phyloP scores from a whole-genome alignment of 768 basidiomycete species.

The Grammothele lineata region DNA sequence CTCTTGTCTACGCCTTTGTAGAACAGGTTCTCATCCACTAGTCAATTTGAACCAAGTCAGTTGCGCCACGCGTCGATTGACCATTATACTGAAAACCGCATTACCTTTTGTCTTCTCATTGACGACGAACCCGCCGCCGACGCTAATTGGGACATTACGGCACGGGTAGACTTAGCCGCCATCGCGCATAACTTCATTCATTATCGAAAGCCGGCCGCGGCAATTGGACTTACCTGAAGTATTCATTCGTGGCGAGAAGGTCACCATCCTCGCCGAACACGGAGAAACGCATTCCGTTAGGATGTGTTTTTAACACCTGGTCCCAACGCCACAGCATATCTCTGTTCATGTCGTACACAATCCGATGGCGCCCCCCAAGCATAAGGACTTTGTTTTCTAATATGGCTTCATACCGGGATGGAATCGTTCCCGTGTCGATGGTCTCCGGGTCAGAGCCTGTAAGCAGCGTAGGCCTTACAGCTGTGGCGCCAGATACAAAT shows the following conservation, averaged over 20 bases:
- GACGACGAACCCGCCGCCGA: conserved; percentile 93
- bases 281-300: conserved; percentile 92
- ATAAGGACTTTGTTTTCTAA: conserved; percentile 58
- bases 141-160: conserved; percentile 39
- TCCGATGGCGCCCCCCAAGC: conserved; percentile 70
- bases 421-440: conserved; percentile 82
- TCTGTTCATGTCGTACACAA: conserved; percentile 80
- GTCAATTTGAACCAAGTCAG: not conserved
- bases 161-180: not conserved
- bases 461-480: not conserved
- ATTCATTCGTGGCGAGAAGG: conserved; percentile 90
- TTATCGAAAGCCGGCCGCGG: not conserved
- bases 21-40: conserved; percentile 92
- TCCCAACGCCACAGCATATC: conserved; percentile 96
- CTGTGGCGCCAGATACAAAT: too few species aligned
- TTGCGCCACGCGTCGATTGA: not conserved
- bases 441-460: conserved; percentile 87
- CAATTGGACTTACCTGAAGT: conserved; percentile 54
- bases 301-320: conserved; percentile 82
- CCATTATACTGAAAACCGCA: too few species aligned
- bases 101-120: conserved; percentile 89
- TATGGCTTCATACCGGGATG: conserved; percentile 70
- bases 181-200: not conserved
- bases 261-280: conserved; percentile 80
- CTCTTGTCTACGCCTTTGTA: conserved; percentile 89